These are phyloP conservation scores for Acacia acuminata DNA, from an alignment of 306 rosid species.

Conservation along the genomic window DNA sequence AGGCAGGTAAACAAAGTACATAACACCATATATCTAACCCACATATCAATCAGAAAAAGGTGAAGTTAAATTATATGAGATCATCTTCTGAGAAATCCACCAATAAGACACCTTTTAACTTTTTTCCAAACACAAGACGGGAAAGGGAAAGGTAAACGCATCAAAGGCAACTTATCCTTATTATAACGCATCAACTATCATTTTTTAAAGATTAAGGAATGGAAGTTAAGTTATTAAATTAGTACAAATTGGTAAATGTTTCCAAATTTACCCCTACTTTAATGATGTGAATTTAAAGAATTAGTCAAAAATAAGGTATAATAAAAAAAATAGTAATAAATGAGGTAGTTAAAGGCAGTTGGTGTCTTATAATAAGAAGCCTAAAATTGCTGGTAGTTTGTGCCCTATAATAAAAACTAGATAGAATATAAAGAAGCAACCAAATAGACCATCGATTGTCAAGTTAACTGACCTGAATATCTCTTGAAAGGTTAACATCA, in stretches of 20 bases:
- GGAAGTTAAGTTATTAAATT: too few species aligned
- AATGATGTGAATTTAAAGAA: too few species aligned
- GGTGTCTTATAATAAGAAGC: too few species aligned
- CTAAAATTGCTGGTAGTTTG: too few species aligned
- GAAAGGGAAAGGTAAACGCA: conserved; percentile 68
- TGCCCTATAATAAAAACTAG: too few species aligned
- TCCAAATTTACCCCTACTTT: too few species aligned
- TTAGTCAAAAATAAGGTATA: too few species aligned
- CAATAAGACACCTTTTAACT: conserved; percentile 44
- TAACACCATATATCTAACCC: conserved; percentile 8
- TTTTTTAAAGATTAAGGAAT: too few species aligned
- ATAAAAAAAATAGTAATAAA: too few species aligned
- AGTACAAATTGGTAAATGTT: too few species aligned
- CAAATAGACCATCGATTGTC: conserved; percentile 60
- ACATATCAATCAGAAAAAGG: conserved; percentile 29
- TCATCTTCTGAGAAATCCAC: conserved; percentile 56
- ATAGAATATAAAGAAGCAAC: conserved; percentile 66
- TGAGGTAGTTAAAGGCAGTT: too few species aligned
- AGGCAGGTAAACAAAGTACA: conserved; percentile 8
- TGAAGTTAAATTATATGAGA: conserved; percentile 8
- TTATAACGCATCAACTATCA: too few species aligned
- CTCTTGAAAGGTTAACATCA: conserved; percentile 47
- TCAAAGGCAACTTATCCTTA: conserved; percentile 58
- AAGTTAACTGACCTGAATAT: conserved; percentile 54
- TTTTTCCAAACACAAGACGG: conserved; percentile 52